Conservation (phyloP, 495 filamentous ascomycete genomes). For the Geopyxis carbonaria region DNA sequence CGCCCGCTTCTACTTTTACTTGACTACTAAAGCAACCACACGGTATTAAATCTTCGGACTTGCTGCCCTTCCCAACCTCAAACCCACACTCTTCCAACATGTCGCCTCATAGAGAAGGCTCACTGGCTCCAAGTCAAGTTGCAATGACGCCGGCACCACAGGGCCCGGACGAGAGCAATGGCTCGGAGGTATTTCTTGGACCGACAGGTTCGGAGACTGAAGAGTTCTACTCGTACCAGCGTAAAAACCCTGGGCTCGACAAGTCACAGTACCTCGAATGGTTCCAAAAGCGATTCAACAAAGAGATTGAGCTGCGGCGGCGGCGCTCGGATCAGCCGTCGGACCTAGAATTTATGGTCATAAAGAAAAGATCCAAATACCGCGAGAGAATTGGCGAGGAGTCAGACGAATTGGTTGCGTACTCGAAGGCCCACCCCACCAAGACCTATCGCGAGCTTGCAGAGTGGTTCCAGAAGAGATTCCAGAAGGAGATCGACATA, state of each 20-base stretch:
- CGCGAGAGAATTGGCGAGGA: slow-evolving; percentile 24
- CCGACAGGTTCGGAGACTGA: slow-evolving; percentile 23
- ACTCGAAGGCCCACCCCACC: slow-evolving; percentile 22
- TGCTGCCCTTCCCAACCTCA: no score
- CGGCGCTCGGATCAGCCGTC: slow-evolving; percentile 23
- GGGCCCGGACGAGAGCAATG: slow-evolving; percentile 15
- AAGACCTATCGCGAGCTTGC: slow-evolving; percentile 25
- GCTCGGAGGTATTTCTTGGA: slow-evolving; percentile 18
- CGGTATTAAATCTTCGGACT: no score
- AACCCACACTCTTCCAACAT: no score
- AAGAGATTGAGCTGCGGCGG: slow-evolving; percentile 21
- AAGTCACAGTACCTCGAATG: slow-evolving; percentile 23
- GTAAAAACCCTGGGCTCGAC: slow-evolving; percentile 22
- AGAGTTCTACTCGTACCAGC: slow-evolving; percentile 24
- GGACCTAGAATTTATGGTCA: slow-evolving; percentile 25
- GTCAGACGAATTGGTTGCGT: slow-evolving; percentile 21
- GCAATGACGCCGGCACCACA: no score
- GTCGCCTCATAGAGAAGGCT: no score
- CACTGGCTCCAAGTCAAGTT: no score
- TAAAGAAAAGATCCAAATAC: slow-evolving; percentile 24
- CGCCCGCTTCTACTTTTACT: no score
- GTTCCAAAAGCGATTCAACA: slow-evolving; percentile 22
- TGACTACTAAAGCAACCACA: no score
- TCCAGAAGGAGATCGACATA: slow-evolving; percentile 26
- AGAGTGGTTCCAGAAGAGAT: slow-evolving; percentile 26